Percentiles rank a stretch among this genome's conserved stretches.
Conservation (phyloP, 768 basidiomycete species). For the Roridomyces roridus region DNA sequence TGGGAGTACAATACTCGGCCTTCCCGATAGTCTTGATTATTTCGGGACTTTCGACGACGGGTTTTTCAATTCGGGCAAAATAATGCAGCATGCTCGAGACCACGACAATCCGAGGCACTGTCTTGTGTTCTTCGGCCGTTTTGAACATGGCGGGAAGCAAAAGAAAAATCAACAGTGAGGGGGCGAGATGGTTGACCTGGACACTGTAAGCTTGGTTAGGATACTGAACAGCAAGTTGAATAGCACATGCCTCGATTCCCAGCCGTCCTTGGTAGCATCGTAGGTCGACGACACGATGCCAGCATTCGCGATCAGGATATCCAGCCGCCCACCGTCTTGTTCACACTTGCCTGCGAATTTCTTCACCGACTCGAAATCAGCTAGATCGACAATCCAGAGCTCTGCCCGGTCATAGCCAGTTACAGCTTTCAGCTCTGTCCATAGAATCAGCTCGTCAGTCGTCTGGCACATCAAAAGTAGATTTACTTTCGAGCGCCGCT, state of each 20-base stretch:
- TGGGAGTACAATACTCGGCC: constrained; percentile 21
- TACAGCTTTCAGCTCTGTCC: constrained; percentile 29
- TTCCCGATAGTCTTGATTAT: constrained; percentile 25
- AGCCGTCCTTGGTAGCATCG: no score
- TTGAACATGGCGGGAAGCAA: constrained; percentile 34
- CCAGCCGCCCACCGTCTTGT: constrained; percentile 1
- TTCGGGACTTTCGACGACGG: constrained; percentile 3
- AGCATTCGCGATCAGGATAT: constrained; percentile 14
- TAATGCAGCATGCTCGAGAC: constrained; percentile 33
- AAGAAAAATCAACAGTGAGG: constrained; percentile 32
- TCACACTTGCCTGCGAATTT: constrained; percentile 33
- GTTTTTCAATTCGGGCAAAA: not conserved
- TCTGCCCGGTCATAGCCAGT: constrained; percentile 33
- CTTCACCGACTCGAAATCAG: constrained; percentile 32
- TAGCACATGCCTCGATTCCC: no score
- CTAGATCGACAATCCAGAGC: constrained; percentile 36
- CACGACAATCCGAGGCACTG: constrained; percentile 25
- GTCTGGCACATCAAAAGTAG: no score
- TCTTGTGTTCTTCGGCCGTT: constrained; percentile 16
- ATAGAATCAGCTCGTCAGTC: no score
- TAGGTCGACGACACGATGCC: not conserved
- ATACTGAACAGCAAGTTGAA: no score
- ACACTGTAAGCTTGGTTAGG: constrained; percentile 27
- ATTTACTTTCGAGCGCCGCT: not conserved
- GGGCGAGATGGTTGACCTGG: constrained; percentile 39